Evolutionary conservation across 257 asterid genomes (phyloP), one percentile per base, ranked within the genome.

Genomic region (Orobanche coerulescens): DNA sequence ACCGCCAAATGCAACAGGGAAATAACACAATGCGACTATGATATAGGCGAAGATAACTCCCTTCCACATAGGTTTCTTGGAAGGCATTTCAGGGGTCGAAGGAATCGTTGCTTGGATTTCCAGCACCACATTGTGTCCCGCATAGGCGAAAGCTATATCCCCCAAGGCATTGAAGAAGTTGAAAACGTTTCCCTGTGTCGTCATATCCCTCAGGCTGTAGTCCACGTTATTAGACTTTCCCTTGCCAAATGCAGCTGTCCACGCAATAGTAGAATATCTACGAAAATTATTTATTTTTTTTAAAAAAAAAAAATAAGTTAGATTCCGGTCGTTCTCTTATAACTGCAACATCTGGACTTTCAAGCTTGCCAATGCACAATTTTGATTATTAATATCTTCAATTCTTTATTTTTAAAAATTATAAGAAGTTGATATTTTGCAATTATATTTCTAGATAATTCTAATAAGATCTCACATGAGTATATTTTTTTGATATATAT

Each of bases 81-180:
- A 80, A 4, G 85, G 87, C 3, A 23, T 49, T 23, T 71, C 81
- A 0, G 81, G 83, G 3, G 83, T 80, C 13, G 87, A 81, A 44
- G 87, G 87, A 24, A 81, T 75, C 1, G 81, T 81, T 2, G 87
- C 87, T 55, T 81, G 87, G 25, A 81, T 81, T 15, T 81, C 87
- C 57, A 81, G 51, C 70, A 77, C 87, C n/a, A 81, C 87, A 24
- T 81, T 81, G 60, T 78, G 83, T 0, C 80, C 83, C 0, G 81
- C 80, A 46, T 71, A 78, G 0, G 83, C 80, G 4, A 78, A 78
- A 0, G 83, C 80, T 2, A 78, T 60, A 28, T 78, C 81, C 12
- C 83, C 83, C 58, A 78, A 24, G 1, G 83, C 80, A 9, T 65
- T 75, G 24, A 75, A 71, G 71, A 78, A 74, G 71, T 78, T 72